Evolutionary conservation across 2,329 filamentous ascomycete genomes (phyloP), one percentile per base, ranked within the genome.

Genomic region (Aspergillus floridensis): DNA sequence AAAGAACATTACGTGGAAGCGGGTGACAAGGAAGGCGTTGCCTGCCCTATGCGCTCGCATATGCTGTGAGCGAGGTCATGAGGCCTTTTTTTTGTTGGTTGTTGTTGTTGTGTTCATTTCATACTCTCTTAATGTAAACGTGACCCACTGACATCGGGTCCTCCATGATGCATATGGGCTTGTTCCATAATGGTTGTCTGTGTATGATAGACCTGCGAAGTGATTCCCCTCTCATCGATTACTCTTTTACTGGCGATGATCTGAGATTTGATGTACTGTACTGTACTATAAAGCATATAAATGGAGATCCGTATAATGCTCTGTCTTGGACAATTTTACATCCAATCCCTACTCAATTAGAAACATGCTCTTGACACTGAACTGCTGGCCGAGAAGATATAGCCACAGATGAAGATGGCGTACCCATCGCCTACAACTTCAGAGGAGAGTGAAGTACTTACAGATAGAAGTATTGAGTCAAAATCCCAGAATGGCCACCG

Each of bases 11-110:
- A 71, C 21, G 71, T 74, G 47, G 75, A 79, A 58, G 72, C 71
- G 14, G 62, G 59, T 22, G 76, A 77, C 53, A 67, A 67, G 14
- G 75, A 79, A 59, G 71, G 68, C 35, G 53, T 79, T 48, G 60
- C 67, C 6, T 76, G 75, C 59, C 77, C 77, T 10, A 74, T 76
- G 70, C 73, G 75, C 38, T 62, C 69, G 26, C 76, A 80, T 63
- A 53, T 74, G 48, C 49, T 71, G 44, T 54, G 53, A 26, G 16
- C 24, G 19, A n/a, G 22, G n/a, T n/a, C 11, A 16, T 14, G 16
- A 16, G 7, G 16, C 5, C 26, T 38, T 24, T 14, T 16, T 8
- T 16, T 4, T 4, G 19, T 29, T 29, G 19, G 19, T 48, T 56
- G 16, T 38, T 49, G 16, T n/a, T 22, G 22, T 22, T 21, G 24